Base-by-base conservation (phyloP, 2,329 filamentous ascomycete genomes). In the Pyricularia pennisetigena region DNA sequence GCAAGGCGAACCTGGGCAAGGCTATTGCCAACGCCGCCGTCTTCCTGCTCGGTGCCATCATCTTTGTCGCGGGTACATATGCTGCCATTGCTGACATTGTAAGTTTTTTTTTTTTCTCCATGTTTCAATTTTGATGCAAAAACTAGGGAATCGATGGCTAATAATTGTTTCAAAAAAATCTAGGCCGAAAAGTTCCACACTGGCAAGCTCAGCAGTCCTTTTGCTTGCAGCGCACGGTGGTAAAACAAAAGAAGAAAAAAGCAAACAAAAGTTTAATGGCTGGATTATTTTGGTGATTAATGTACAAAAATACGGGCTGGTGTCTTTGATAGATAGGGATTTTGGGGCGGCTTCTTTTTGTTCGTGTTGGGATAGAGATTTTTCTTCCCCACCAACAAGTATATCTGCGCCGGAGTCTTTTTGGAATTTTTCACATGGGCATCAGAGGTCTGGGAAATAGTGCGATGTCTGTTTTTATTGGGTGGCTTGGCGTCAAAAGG, bases 1-100 rank as follows among this genome's bases (percentile, higher is more conserved):
- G 66, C 26, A 67, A 57, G 23, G 69, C 72, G 70, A 77, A 77
- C 66, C 64, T 72, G 20, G 0, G 64, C 41, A 30, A 29, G 30
- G 67, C 63, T 35, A 28, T 68, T n/a, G 61, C 26, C n/a, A 71
- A 71, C 29, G 65, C 8, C 1, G 20, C 61, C 3, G 14, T 23
- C 24, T 69, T 71, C 20, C 2, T 68, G 12, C 69, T 71, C 26
- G 69, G 69, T 64, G 59, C 68, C 20, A 28, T 68, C 16, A 35
- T 68, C 9, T 32, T 69, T 6, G 70, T 54, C 9, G 9, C 59
- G 0, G 69, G 70, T n/a, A 70, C 70, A 4, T 71, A 71, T 64
- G 68, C 70, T 8, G 67, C 67, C 30, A 68, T 71, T 16, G 23
- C 26, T 10, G 69, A 70, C 23, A 70, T 70, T 41, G 63, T 65